Evolutionary conservation across 805 yeast genomes (phyloP).

Genomic region (Zygosaccharomyces gambellarensis): DNA sequence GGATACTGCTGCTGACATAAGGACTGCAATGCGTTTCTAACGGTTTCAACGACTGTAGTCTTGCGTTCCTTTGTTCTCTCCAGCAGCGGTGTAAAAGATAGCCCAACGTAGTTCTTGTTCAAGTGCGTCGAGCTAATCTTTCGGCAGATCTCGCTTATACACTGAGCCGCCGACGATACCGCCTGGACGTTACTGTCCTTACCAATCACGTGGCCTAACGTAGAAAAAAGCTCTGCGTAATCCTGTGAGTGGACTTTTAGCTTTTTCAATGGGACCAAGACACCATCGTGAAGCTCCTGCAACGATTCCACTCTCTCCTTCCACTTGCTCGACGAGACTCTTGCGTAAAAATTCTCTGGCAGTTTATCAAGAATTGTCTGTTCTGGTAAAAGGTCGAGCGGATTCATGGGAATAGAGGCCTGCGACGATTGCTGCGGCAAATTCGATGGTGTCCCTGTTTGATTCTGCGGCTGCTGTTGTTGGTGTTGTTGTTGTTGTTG

Average conservation of each 20-base stretch:
- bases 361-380: constrained; percentile 60
- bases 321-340: constrained; percentile 70
- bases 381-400: constrained; percentile 67
- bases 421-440: too few species aligned
- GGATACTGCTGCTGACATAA: constrained; percentile 50
- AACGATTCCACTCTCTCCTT: constrained; percentile 85
- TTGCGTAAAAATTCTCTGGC: constrained; percentile 55
- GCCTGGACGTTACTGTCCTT: constrained; percentile 89
- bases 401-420: constrained; percentile 41
- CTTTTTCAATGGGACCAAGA: constrained; percentile 50
- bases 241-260: constrained; percentile 51
- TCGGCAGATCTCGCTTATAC: constrained; percentile 53
- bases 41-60: constrained; percentile 65
- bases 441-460: not conserved
- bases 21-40: constrained; percentile 61
- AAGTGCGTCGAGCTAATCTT: constrained; percentile 57
- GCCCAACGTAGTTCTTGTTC: constrained; percentile 42
- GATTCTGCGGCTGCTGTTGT: not conserved
- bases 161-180: constrained; percentile 70
- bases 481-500: constrained; percentile 24
- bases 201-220: constrained; percentile 58
- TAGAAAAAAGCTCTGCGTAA: constrained; percentile 56
- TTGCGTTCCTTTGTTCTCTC: constrained; percentile 90
- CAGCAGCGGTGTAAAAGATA: constrained; percentile 56
- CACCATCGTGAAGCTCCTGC: constrained; percentile 49